A percentile compares a stretch with the other conserved stretches of the same genome.
These are phyloP conservation scores for Fusarium pilosicola DNA, from an alignment of 2,329 filamentous ascomycete species.

Conservation along the genomic window DNA sequence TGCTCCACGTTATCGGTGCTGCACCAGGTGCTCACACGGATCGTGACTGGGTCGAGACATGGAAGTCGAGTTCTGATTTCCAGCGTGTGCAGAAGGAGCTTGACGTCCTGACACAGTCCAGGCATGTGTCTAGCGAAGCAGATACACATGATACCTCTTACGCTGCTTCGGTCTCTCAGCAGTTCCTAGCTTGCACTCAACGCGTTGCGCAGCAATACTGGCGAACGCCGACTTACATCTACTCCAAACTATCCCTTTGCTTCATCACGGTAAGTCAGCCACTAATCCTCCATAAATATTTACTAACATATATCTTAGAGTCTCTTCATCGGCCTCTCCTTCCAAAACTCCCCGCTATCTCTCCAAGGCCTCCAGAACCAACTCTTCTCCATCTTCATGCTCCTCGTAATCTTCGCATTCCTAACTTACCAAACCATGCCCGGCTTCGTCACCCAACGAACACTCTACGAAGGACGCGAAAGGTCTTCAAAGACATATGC, in stretches of 20 bases:
- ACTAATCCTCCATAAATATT: accelerated
- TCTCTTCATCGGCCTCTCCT: constrained; percentile 84
- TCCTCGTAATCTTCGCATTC: constrained; percentile 82
- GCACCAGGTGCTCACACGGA: constrained; percentile 58
- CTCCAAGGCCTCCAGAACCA: constrained; percentile 77
- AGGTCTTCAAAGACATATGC: constrained; percentile 83
- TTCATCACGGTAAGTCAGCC: constrained; percentile 6
- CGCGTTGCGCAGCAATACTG: constrained; percentile 87
- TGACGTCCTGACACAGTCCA: constrained; percentile 53
- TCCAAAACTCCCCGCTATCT: constrained; percentile 74
- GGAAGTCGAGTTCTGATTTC: constrained; percentile 67
- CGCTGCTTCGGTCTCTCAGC: constrained; percentile 68
- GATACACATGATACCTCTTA: neutral
- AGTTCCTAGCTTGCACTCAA: constrained; percentile 74
- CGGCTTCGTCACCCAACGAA: constrained; percentile 81
- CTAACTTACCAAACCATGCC: constrained; percentile 84
- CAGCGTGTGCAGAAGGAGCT: constrained; percentile 64
- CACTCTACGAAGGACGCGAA: constrained; percentile 85
- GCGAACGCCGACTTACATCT: constrained; percentile 88
- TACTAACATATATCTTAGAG: constrained; percentile 53
- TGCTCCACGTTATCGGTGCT: constrained; percentile 57
- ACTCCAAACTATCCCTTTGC: constrained; percentile 74
- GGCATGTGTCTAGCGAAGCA: accelerated
- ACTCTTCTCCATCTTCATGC: constrained; percentile 85
- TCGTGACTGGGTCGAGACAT: constrained; percentile 70